Base-by-base conservation (phyloP, 257 asterid species). In the Ilex aquifolium region DNA sequence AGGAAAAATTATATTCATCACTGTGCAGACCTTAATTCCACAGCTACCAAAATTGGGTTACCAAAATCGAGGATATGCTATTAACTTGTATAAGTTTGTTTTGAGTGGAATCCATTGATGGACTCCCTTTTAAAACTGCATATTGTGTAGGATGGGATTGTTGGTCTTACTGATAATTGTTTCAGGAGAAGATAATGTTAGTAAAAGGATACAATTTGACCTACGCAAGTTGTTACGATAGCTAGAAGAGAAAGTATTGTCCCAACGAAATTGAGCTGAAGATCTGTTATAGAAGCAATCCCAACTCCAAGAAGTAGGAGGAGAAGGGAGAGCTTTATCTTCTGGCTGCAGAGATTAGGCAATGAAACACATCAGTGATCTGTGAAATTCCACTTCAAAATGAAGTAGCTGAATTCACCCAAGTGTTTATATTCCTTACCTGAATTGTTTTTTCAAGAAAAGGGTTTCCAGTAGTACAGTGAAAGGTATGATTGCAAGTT, bases 401-500 rank as follows among this genome's bases (percentile, higher is more conserved):
- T 4, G 8, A 36, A 36, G 1, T 8, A 36, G 42, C 42, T 36
- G 42, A 36, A 4, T 36, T 36, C 42, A 4, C 7, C 8, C 8
- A 36, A 36, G 5, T 36, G 8, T 36, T 4, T 36, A 36, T 36
- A 40, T 52, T 21, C 5, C 54, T 65, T 52, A 83, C 97, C 97
- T 88, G 84, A 90, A 90, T 56, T 88, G 96, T 63, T 88, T 90
- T 15, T 82, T 82, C 70, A 90, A 64, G 89, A 85, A 88, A 57
- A 90, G 10, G 32, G 97, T 90, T 65, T 90, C 97, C 42, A 90
- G 31, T 44, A 90, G 56, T 17, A 90, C 96, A 2, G 97, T 90
- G 79, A 90, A 90, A 60, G 97, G 97, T 77, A 90, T 90, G 57
- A 90, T 88, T 65, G 97, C 97, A 27, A 90, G 89, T 63, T 90